phyloP scores from a whole-genome alignment of 2,329 filamentous ascomycete species.

The Leptographium wingfieldii region DNA sequence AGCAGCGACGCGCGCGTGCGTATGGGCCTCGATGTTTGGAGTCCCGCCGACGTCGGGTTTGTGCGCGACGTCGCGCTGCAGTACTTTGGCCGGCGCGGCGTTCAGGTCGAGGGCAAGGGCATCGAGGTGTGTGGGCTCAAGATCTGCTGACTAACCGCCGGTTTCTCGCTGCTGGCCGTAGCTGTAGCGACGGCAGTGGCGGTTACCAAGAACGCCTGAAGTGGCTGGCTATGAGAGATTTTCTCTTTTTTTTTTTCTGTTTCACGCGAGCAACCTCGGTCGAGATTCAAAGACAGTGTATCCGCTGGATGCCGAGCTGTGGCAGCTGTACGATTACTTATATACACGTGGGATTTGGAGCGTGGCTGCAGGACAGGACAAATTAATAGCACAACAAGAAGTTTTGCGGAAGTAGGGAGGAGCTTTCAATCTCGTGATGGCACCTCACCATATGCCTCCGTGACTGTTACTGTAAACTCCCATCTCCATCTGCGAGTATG shows the following conservation, averaged over 20 bases:
- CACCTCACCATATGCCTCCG: too few relatives aligned
- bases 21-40: slow-evolving; percentile 74
- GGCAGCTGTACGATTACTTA: neutral
- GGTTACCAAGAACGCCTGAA: neutral
- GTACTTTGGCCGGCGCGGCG: slow-evolving; percentile 53
- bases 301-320: neutral
- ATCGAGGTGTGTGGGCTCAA: slow-evolving; percentile 63
- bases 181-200: neutral
- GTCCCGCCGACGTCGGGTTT: slow-evolving; percentile 55
- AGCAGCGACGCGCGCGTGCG: slow-evolving; percentile 51
- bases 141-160: slow-evolving; percentile 40
- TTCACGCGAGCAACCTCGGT: too few relatives aligned
- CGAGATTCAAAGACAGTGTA: too few relatives aligned
- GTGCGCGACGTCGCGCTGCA: slow-evolving; percentile 46
- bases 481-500: too few relatives aligned
- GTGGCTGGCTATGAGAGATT: too few relatives aligned
- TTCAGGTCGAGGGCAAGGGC: slow-evolving; percentile 51
- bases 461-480: too few relatives aligned
- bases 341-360: neutral
- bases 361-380: neutral
- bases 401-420: too few relatives aligned
- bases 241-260: neutral
- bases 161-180: neutral
- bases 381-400: neutral
- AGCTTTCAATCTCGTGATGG: too few relatives aligned